These are phyloP conservation scores for Tephrocybe sp. DNA, from an alignment of 768 basidiomycete species.

Conservation along the genomic window DNA sequence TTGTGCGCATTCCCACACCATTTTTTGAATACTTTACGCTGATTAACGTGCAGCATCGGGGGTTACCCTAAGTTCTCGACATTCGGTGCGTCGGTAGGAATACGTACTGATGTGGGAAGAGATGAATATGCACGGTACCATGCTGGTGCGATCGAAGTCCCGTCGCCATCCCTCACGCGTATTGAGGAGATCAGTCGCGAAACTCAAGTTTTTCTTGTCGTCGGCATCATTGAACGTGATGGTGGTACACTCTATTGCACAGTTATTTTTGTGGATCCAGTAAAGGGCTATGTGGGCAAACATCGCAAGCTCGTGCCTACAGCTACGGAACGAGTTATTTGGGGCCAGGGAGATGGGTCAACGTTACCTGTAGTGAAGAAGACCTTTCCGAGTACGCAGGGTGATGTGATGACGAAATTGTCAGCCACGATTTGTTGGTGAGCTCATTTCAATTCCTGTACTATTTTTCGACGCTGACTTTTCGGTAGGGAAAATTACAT, in stretches of 20 bases:
- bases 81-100: slow-evolving; percentile 50
- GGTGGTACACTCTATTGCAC: slow-evolving; percentile 64
- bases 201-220: slow-evolving; percentile 51
- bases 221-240: slow-evolving; percentile 58
- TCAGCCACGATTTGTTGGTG: slow-evolving; percentile 61
- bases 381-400: slow-evolving; percentile 26
- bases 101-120: slow-evolving; percentile 45
- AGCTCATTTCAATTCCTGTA: slow-evolving; percentile 14
- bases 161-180: slow-evolving; percentile 43
- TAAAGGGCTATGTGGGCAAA: slow-evolving; percentile 51
- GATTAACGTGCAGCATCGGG: slow-evolving; percentile 25
- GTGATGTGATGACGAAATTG: slow-evolving; percentile 38
- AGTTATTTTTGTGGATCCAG: slow-evolving; percentile 52
- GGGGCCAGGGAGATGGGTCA: slow-evolving; percentile 57
- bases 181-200: slow-evolving; percentile 49
- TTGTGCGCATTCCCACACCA: slow-evolving; percentile 31
- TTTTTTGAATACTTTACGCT: background rate
- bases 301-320: slow-evolving; percentile 68
- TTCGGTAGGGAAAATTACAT: slow-evolving; percentile 63
- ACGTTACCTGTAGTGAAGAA: slow-evolving; percentile 48
- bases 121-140: slow-evolving; percentile 58
- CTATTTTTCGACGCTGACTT: background rate
- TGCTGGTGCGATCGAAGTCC: slow-evolving; percentile 53
- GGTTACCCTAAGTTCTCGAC: slow-evolving; percentile 60
- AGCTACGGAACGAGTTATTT: slow-evolving; percentile 54